Evolutionary conservation across 2,329 filamentous ascomycete species (phyloP), one percentile per base, ranked within the genome.

Genomic region (Blastomyces gilchristii): DNA sequence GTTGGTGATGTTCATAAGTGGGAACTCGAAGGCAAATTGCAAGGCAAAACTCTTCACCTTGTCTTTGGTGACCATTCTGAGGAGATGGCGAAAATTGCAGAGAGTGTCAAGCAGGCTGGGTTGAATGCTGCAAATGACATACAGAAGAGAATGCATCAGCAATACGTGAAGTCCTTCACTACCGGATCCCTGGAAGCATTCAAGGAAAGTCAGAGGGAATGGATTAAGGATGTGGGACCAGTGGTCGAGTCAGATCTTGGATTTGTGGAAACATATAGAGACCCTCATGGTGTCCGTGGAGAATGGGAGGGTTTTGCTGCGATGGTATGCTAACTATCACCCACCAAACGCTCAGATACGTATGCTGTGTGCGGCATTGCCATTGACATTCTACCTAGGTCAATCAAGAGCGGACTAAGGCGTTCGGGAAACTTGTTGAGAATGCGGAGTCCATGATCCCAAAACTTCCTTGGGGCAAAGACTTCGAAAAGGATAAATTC

Each of bases 401-500:
- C 56, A 97, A 97, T 76, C 82, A 93, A 71, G 93, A 97, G 74
- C 87, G 93, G 25, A 99, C 93, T 0, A 84, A 84, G 64, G 90
- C 92, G 0, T 97, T 97, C 72, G 88, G 88, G 8, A 87, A 89
- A 68, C 84, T 97, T 1, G 94, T 97, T 4, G 82, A 87, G 25
- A 87, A 87, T 34, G 92, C 94, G 0, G 88, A 91, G 12, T 80
- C 81, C 56, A 87, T 96, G 72, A 97, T 99, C 60, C 90, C 91
- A 7, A 85, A 95, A 66, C 80, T 99, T 16, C 94, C 94, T 0
- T 99, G 94, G 94, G 80, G 81, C 45, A 83, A 84, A 57, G 89
- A 90, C 0, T 99, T 97, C 68, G 94, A 99, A 74, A 97, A 97
- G 77, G 92, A 97, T 79, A 91, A 89, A 71, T 99, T 99, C 76